Base-by-base conservation (phyloP, 1,284 basidiomycete species). In the Fistulina hepatica region DNA sequence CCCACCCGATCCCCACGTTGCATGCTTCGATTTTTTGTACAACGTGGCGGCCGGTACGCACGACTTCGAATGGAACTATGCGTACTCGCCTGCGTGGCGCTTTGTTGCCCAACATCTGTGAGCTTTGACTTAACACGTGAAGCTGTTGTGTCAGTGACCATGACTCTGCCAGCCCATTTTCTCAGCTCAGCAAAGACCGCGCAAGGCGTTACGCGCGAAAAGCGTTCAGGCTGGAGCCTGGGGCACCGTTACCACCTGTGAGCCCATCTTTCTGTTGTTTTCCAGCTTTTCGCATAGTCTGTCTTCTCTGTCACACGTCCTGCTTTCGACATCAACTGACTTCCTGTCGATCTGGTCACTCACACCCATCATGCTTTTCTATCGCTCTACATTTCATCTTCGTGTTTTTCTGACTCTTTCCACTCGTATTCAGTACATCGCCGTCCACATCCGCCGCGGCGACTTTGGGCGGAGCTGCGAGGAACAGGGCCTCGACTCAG, bases 371-470 rank as follows among this genome's bases (percentile, higher is more conserved):
- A n/a, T 13, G 3, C 15, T 31, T 4, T 15, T 8, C 9, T 11
- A 10, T 11, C 28, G 15, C 15, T 16, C 10, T 13, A 3, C 9
- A 19, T 31, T 8, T 15, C 3, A 16, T 11, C n/a, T n/a, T n/a
- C n/a, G n/a, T n/a, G n/a, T n/a, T n/a, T n/a, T n/a, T n/a, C n/a
- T n/a, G n/a, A n/a, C n/a, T n/a, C n/a, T 24, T n/a, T 38, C n/a
- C n/a, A n/a, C n/a, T n/a, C n/a, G n/a, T n/a, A n/a, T n/a, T 16
- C 43, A 65, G 61, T 64, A 63, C 44, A 66, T 72, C 38, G 58
- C 61, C 4, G 53, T 71, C 6, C 70, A 72, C 49, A 53, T 64
- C n/a, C 60, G 69, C 12, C 64, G 59, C 8, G 63, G 62, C 12
- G 69, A 71, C 48, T 71, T 71, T 44, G 51, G 40, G 11, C 41